Conservation (phyloP, 177 flowering plant genomes). For the Vitis hybrid region DNA sequence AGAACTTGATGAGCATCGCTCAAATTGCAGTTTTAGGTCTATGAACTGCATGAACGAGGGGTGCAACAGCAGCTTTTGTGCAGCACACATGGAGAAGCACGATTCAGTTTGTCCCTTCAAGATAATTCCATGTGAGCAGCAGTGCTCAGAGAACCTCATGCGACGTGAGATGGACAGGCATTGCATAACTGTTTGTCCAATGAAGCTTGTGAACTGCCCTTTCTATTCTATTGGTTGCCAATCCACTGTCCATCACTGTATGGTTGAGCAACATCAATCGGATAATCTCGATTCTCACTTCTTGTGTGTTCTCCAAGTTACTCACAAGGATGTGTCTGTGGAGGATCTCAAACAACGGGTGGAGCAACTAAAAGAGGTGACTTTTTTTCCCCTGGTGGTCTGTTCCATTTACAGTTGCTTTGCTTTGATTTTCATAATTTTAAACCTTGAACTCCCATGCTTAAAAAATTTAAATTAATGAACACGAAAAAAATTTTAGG, state of each 20-base stretch:
- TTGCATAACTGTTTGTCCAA: slow-evolving; percentile 84
- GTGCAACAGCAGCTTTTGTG: slow-evolving; percentile 53
- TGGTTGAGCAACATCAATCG: slow-evolving; percentile 46
- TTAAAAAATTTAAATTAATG: too few relatives aligned
- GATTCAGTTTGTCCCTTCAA: slow-evolving; percentile 71
- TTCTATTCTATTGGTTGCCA: slow-evolving; percentile 76
- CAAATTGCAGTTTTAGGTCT: slow-evolving; percentile 52
- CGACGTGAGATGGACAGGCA: slow-evolving; percentile 92
- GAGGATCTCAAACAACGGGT: slow-evolving; percentile 46
- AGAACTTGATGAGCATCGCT: slow-evolving; percentile 55
- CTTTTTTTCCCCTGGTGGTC: neutral
- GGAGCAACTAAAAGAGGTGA: slow-evolving; percentile 56
- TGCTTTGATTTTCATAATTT: too few relatives aligned
- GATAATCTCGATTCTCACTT: slow-evolving; percentile 61
- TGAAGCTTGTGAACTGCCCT: slow-evolving; percentile 83
- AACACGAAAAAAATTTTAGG: too few relatives aligned
- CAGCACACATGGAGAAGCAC: slow-evolving; percentile 59
- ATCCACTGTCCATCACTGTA: slow-evolving; percentile 45
- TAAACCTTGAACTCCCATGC: too few relatives aligned
- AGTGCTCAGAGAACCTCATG: slow-evolving; percentile 61
- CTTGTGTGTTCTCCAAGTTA: slow-evolving; percentile 39
- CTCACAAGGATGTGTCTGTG: slow-evolving; percentile 52
- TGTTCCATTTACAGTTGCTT: too few relatives aligned
- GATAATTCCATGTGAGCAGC: slow-evolving; percentile 79
- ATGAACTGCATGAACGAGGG: slow-evolving; percentile 62